Evolutionary conservation across 2,329 filamentous ascomycete species (phyloP).

Genomic region (Fusarium cyanostomum): DNA sequence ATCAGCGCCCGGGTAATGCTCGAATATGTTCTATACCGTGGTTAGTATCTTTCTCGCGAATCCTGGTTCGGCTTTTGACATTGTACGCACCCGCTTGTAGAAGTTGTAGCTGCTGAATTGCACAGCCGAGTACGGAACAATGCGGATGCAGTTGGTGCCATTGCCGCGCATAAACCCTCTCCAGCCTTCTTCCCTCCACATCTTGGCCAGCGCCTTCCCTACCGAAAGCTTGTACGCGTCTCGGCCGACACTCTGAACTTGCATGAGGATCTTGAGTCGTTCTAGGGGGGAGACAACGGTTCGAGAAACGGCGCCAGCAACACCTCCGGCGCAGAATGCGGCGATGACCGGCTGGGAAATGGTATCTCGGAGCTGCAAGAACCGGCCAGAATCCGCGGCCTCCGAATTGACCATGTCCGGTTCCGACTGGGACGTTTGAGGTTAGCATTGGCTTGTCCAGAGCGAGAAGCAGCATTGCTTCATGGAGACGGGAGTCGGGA

Average conservation of each 20-base stretch:
- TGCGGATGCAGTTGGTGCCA: constrained; percentile 97
- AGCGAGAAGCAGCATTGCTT: not conserved
- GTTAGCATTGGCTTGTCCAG: constrained; percentile 20
- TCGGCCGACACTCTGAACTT: constrained; percentile 89
- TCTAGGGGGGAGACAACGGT: constrained; percentile 97
- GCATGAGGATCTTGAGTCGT: constrained; percentile 96
- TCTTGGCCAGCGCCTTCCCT: constrained; percentile 87
- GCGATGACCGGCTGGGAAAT: constrained; percentile 87
- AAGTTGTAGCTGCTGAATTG: constrained; percentile 99
- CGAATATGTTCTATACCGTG: constrained; percentile 71
- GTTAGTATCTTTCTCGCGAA: constrained; percentile 8
- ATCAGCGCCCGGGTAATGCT: constrained; percentile 76
- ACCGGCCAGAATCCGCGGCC: constrained; percentile 39
- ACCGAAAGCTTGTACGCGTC: constrained; percentile 95
- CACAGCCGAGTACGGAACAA: constrained; percentile 96
- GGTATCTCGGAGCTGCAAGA: constrained; percentile 55
- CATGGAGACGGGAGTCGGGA: not conserved
- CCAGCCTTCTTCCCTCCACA: constrained; percentile 98
- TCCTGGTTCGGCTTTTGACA: too few species aligned
- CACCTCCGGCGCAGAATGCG: constrained; percentile 92
- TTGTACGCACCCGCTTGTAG: constrained; percentile 81
- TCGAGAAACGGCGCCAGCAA: constrained; percentile 95
- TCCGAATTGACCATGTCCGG: constrained; percentile 42
- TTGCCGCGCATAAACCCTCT: constrained; percentile 97
- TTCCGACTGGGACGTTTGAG: constrained; percentile 35